These are phyloP conservation scores for Nitzschia sp. DNA, from an alignment of 108 stramenopile species.

Conservation along the genomic window DNA sequence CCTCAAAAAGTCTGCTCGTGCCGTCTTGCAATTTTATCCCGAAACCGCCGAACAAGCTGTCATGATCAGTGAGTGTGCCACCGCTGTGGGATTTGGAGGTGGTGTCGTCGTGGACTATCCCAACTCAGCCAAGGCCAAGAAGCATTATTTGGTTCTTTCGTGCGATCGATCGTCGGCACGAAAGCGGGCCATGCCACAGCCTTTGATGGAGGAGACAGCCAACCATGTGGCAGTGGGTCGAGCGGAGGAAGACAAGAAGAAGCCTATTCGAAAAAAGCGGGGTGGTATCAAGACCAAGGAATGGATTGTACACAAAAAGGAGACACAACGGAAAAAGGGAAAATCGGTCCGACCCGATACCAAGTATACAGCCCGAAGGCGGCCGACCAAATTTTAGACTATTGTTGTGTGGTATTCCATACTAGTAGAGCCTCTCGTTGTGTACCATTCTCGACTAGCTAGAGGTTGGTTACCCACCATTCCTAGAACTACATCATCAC, in stretches of 20 bases:
- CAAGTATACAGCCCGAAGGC: conserved; percentile 95
- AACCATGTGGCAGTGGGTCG: conserved; percentile 26
- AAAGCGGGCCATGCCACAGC: conserved; percentile 51
- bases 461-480: neutral
- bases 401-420: neutral
- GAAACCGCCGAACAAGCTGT: conserved; percentile 95
- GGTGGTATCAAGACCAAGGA: conserved; percentile 88
- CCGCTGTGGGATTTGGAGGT: conserved; percentile 92
- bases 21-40: conserved; percentile 99
- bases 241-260: conserved; percentile 24
- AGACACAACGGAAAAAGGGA: conserved; percentile 90
- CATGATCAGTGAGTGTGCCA: conserved; percentile 91
- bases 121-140: conserved; percentile 99
- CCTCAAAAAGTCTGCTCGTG: conserved; percentile 88
- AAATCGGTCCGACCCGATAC: conserved; percentile 91
- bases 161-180: conserved; percentile 73
- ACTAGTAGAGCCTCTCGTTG: no score
- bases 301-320: conserved; percentile 98
- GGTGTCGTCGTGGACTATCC: conserved; percentile 99
- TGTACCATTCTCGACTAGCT: no score
- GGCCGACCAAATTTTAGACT: conserved; percentile 88
- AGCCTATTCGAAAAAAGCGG: conserved; percentile 57
- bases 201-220: conserved; percentile 16
- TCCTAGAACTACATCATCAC: neutral
- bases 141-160: conserved; percentile 95